phyloP scores from a whole-genome alignment of 2,329 filamentous ascomycete genomes.

The Fulvia fulva region DNA sequence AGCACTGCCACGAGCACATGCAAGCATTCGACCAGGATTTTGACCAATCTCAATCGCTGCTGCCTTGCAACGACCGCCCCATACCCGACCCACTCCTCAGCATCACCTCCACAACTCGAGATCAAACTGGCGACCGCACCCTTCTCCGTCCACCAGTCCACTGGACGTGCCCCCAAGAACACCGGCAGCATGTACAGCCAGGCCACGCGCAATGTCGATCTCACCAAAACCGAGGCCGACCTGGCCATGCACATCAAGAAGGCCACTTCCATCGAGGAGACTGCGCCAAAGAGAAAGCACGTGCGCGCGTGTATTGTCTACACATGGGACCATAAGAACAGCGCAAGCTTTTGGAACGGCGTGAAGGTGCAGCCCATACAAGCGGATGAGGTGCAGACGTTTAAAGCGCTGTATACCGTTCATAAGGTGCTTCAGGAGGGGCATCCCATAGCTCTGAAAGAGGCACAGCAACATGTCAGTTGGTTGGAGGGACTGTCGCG shows the following conservation, averaged over 20 bases:
- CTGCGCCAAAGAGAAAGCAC: constrained; percentile 80
- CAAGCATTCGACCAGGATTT: background rate
- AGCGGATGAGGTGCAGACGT: constrained; percentile 96
- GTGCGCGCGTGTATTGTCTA: constrained; percentile 97
- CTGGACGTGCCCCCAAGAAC: constrained; percentile 2
- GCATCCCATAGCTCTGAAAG: constrained; percentile 79
- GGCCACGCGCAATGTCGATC: constrained; percentile 53
- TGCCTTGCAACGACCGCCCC: background rate
- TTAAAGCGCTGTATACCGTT: constrained; percentile 95
- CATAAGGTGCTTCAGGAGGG: constrained; percentile 98
- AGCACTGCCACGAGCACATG: background rate
- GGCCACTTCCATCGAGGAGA: constrained; percentile 57
- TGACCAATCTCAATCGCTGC: background rate
- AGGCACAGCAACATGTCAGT: constrained; percentile 80
- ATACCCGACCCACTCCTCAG: background rate
- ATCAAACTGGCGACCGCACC: background rate
- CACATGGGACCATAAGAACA: constrained; percentile 98
- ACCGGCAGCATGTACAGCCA: constrained; percentile 35
- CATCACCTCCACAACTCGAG: background rate
- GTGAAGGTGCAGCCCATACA: constrained; percentile 99
- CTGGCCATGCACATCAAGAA: constrained; percentile 65
- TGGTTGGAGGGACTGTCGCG: constrained; percentile 93
- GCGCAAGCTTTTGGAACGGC: constrained; percentile 90
- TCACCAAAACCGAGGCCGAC: constrained; percentile 64
- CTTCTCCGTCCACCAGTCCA: constrained; percentile 17